Conservation (phyloP, 225 moss, liverwort and hornwort species). For the Sphagnum contortum region DNA sequence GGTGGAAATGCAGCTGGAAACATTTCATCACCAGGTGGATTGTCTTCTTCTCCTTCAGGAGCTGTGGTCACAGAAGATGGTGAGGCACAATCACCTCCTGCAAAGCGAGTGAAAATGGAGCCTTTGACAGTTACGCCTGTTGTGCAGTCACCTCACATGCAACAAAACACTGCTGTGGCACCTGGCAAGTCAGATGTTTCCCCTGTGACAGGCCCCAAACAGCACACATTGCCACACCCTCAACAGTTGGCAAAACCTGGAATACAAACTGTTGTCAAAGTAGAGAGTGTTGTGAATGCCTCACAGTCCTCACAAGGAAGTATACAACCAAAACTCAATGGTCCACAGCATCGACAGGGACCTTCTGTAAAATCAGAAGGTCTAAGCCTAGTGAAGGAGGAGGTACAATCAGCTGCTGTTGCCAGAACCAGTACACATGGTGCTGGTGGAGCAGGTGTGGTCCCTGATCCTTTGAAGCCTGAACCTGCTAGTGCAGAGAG, state of each 20-base stretch:
- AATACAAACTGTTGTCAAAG: slow-evolving; percentile 11
- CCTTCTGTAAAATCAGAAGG: slow-evolving; percentile 21
- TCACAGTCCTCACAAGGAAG: slow-evolving; percentile 22
- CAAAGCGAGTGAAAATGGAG: slow-evolving; percentile 72
- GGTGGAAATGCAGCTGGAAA: slow-evolving; percentile 1
- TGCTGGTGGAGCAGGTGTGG: slow-evolving; percentile 11
- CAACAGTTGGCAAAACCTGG: slow-evolving; percentile 31
- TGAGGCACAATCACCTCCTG: slow-evolving; percentile 25
- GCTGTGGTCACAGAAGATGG: slow-evolving; percentile 33
- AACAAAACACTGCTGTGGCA: slow-evolving; percentile 14
- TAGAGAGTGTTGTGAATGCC: slow-evolving; percentile 29
- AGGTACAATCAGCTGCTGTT: slow-evolving; percentile 20
- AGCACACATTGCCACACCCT: slow-evolving; percentile 26
- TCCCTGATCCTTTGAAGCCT: slow-evolving; percentile 24
- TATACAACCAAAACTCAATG: slow-evolving; percentile 6
- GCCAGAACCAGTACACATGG: slow-evolving; percentile 28
- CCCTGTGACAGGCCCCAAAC: slow-evolving; percentile 10
- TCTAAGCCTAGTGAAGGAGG: slow-evolving; percentile 37
- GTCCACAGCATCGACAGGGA: slow-evolving; percentile 16
- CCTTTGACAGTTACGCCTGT: slow-evolving; percentile 18
- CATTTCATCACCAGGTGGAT: slow-evolving; percentile 33
- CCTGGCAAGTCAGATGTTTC: slow-evolving; percentile 18
- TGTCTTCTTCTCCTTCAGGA: slow-evolving; percentile 36
- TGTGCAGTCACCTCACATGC: slow-evolving; percentile 16
- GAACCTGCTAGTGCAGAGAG: slow-evolving; percentile 35